Conservation (phyloP, 2,329 filamentous ascomycete species). For the Pseudopyricularia javanii region DNA sequence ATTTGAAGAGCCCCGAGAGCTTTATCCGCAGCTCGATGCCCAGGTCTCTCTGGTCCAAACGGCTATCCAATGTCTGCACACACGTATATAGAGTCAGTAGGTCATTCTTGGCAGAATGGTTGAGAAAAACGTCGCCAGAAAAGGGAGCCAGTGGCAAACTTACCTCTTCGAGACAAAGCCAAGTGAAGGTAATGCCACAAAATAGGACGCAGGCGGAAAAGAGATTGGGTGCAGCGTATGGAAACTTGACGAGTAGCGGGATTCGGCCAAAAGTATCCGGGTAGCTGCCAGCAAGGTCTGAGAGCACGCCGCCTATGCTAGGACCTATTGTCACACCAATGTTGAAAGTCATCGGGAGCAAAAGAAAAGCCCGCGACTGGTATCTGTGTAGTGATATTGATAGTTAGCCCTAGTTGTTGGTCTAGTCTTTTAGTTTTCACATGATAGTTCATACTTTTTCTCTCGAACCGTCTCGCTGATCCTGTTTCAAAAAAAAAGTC, state of each 20-base stretch:
- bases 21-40: constrained; percentile 30
- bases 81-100: neutral
- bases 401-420: too few relatives aligned
- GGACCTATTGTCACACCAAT: constrained; percentile 49
- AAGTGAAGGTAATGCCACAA: constrained; percentile 28
- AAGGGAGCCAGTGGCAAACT: constrained; percentile 2
- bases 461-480: constrained; percentile 30
- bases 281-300: constrained; percentile 29
- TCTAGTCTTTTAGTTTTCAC: neutral
- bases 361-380: constrained; percentile 27
- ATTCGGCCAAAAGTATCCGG: constrained; percentile 31
- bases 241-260: constrained; percentile 32
- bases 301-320: constrained; percentile 32
- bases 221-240: constrained; percentile 42
- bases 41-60: constrained; percentile 26
- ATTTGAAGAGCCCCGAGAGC: constrained; percentile 16
- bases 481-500: constrained; percentile 12
- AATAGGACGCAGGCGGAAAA: constrained; percentile 35
- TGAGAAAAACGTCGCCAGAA: neutral
- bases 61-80: constrained; percentile 30
- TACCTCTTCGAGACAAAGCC: constrained; percentile 39
- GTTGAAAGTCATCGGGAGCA: constrained; percentile 60
- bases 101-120: neutral
- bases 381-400: constrained; percentile 14
- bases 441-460: constrained; percentile 20